Evolutionary conservation across 2,329 filamentous ascomycete genomes (phyloP), one percentile per base, ranked within the genome.

Genomic region (Colletotrichum chrysophilum): DNA sequence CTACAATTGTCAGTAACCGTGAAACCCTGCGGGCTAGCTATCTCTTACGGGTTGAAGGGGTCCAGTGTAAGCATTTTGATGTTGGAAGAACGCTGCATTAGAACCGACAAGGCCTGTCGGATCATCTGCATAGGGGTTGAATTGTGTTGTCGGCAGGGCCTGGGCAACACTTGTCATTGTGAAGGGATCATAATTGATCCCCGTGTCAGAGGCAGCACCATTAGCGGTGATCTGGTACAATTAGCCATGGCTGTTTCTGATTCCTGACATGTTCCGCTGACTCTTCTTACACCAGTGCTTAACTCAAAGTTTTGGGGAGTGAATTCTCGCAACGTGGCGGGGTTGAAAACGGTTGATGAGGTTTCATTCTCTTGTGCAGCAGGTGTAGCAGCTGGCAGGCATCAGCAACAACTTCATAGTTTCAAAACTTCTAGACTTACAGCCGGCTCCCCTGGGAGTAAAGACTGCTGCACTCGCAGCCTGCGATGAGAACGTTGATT

Each of bases 401-500:
- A 10, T 75, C 21, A 71, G 56, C 24, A 28, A n/a, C 5, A 16
- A n/a, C 32, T n/a, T 9, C 6, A 9, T 6, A 26, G 24, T 13
- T 9, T n/a, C 38, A 24, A 13, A 14, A 55, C 8, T n/a, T 32
- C 48, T 13, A 18, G 30, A 73, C 82, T 77, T 80, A 87, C 87
- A 82, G 77, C 87, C 86, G 70, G 86, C 83, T 75, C 89, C 92
- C 80, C 94, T 91, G 38, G 95, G 95, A 21, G 94, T 97, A 80
- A 97, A 97, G 6, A 95, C 93, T 24, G 95, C 94, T 26, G 96
- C 97, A 83, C 91, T 97, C n/a, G 94, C 96, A 71, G 95, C 94
- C 85, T 97, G 96, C 2, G 96, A 95, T 9, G 96, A 97, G 78
- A 98, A 96, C 10, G 93, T 93, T 12, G 93, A 90, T 80, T 94